Conservation (phyloP, 352 stramenopile species). For the Aphanomyces astaci region DNA sequence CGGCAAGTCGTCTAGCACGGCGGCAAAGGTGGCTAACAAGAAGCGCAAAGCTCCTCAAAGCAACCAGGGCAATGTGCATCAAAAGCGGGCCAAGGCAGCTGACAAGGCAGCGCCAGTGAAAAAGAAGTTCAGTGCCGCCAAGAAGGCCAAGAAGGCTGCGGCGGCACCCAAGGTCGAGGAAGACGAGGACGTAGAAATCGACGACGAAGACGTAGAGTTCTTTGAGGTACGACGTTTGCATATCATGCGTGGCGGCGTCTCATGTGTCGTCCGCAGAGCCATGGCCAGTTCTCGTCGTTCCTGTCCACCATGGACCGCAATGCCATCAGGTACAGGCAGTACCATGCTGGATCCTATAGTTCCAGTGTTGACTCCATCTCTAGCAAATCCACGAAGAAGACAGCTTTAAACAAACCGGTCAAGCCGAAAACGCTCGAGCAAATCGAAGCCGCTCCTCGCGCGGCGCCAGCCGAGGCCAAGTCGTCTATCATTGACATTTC, state of each 20-base stretch:
- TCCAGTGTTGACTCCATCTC: background rate
- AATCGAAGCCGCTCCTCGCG: slow-evolving; percentile 59
- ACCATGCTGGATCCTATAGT: background rate
- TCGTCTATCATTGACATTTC: slow-evolving; percentile 41
- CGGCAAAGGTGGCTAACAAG: background rate
- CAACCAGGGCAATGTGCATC: background rate
- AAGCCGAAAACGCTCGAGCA: slow-evolving; percentile 50
- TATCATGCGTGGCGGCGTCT: no score
- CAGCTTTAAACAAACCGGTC: slow-evolving; percentile 29
- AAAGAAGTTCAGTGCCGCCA: slow-evolving; percentile 13
- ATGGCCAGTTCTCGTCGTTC: slow-evolving; percentile 56
- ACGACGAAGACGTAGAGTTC: slow-evolving; percentile 44
- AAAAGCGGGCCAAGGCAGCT: background rate
- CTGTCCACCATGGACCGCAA: slow-evolving; percentile 72
- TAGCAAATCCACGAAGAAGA: slow-evolving; percentile 41
- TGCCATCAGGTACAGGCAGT: slow-evolving; percentile 31
- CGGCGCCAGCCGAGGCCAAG: slow-evolving; percentile 51
- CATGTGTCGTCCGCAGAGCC: background rate
- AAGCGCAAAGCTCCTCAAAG: slow-evolving; percentile 10
- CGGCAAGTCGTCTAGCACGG: background rate
- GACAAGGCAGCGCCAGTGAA: slow-evolving; percentile 6
- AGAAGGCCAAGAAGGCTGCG: slow-evolving; percentile 29
- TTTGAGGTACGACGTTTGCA: slow-evolving; percentile 6
- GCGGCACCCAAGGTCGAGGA: slow-evolving; percentile 56
- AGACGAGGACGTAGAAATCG: slow-evolving; percentile 75